Conservation (phyloP, 177 flowering plant species). For the Vitis hybrid region DNA sequence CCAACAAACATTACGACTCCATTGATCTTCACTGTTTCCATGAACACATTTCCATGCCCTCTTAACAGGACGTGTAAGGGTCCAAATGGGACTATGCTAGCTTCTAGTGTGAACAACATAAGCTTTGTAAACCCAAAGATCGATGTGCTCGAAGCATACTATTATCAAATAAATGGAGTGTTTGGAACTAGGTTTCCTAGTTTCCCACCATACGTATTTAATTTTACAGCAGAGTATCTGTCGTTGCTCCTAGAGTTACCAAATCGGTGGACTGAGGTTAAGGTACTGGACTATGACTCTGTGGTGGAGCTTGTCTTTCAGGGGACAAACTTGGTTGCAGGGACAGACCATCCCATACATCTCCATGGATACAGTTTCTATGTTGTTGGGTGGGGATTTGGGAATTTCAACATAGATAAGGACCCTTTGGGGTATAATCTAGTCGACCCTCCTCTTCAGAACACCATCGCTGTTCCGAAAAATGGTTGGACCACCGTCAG, state of each 20-base stretch:
- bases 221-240: constrained; percentile 21
- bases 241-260: constrained; percentile 9
- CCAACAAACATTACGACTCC: constrained; percentile 9
- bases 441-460: constrained; percentile 26
- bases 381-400: constrained; percentile 33
- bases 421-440: constrained; percentile 29
- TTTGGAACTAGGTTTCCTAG: constrained; percentile 20
- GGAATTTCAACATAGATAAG: constrained; percentile 21
- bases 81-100: constrained; percentile 14
- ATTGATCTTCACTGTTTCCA: constrained; percentile 12
- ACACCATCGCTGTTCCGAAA: constrained; percentile 20
- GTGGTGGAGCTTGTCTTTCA: constrained; percentile 35
- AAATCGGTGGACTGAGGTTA: constrained; percentile 21
- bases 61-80: constrained; percentile 15
- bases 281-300: constrained; percentile 14
- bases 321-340: constrained; percentile 23
- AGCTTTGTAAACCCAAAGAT: constrained; percentile 26
- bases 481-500: constrained; percentile 31
- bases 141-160: constrained; percentile 34
- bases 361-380: constrained; percentile 42
- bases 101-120: constrained; percentile 35
- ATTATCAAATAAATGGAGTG: constrained; percentile 15
- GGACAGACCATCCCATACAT: constrained; percentile 36
- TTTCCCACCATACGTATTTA: constrained; percentile 16
- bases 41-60: constrained; percentile 24